Evolutionary conservation across 371 early-diverging fungal species (phyloP).

Genomic region (Gilbertella persicaria): DNA sequence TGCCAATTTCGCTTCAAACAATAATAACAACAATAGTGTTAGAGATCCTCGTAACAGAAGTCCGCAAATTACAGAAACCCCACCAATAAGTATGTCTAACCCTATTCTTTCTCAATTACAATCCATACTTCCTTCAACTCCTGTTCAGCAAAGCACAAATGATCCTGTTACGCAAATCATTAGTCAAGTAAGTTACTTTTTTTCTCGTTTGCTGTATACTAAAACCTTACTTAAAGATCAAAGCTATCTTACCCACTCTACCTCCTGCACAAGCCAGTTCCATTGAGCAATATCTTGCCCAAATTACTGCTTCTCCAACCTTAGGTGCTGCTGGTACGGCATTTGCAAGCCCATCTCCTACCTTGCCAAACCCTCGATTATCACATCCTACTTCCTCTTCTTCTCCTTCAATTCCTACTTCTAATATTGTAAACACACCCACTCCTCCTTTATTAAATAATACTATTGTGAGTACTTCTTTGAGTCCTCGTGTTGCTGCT

Average conservation of each 20-base stretch:
- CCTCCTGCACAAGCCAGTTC: slow-evolving; percentile 37
- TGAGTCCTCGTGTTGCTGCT: not conserved
- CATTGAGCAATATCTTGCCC: slow-evolving; percentile 42
- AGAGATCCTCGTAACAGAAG: slow-evolving; percentile 31
- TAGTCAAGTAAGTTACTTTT: slow-evolving; percentile 27
- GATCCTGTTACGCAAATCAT: slow-evolving; percentile 34
- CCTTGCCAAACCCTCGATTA: slow-evolving; percentile 5
- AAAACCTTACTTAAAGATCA: slow-evolving; percentile 31
- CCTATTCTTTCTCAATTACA: slow-evolving; percentile 28
- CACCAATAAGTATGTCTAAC: slow-evolving; percentile 16
- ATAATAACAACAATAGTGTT: slow-evolving; percentile 2
- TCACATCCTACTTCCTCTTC: slow-evolving; percentile 3
- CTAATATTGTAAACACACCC: slow-evolving; percentile 1
- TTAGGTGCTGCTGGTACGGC: not conserved
- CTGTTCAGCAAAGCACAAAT: not conserved
- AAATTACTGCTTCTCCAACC: slow-evolving; percentile 27
- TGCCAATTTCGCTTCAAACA: not conserved
- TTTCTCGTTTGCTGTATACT: too few relatives aligned
- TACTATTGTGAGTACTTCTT: not conserved
- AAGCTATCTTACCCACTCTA: slow-evolving; percentile 45
- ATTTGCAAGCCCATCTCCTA: slow-evolving; percentile 7
- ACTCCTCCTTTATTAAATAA: slow-evolving; percentile 2
- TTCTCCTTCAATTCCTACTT: not conserved
- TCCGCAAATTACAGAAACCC: slow-evolving; percentile 9
- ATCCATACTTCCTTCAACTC: slow-evolving; percentile 21